Evolutionary conservation across 345 rosid species (phyloP).

Genomic region (Rhizophora mangle): DNA sequence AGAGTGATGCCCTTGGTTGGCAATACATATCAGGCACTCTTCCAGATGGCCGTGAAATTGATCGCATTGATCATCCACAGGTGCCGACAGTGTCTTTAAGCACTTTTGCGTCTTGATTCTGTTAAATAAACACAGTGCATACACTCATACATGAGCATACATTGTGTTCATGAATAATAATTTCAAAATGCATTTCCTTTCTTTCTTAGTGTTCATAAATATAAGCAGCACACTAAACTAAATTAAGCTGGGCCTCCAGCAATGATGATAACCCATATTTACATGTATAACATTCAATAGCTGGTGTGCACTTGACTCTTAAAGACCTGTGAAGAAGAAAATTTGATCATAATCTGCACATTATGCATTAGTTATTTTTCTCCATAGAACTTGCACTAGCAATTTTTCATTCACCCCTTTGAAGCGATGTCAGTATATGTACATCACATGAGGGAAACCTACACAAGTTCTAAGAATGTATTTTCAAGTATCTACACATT

Average conservation of each 20-base stretch:
- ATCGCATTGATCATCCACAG: conserved; percentile 92
- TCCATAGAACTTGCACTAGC: not conserved
- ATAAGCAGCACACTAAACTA: too few relatives aligned
- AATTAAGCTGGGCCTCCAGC: too few relatives aligned
- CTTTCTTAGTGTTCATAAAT: too few relatives aligned
- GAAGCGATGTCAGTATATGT: not conserved
- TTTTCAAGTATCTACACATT: not conserved
- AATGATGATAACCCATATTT: too few relatives aligned
- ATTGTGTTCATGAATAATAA: not conserved
- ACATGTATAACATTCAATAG: too few relatives aligned
- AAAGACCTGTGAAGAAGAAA: not conserved
- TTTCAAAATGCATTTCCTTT: not conserved
- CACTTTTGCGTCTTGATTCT: not conserved
- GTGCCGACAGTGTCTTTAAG: conserved; percentile 28
- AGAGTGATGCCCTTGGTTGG: conserved; percentile 99
- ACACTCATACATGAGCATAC: not conserved
- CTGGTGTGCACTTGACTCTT: not conserved
- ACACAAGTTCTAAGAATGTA: not conserved
- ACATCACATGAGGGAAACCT: not conserved
- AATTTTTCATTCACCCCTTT: not conserved
- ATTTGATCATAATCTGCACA: not conserved
- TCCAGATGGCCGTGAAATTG: conserved; percentile 88
- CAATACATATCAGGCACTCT: conserved; percentile 93
- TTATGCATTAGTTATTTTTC: not conserved
- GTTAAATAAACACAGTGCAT: not conserved